Conservation (phyloP, 2,329 filamentous ascomycete species). For the Ampelomyces quisqualis region DNA sequence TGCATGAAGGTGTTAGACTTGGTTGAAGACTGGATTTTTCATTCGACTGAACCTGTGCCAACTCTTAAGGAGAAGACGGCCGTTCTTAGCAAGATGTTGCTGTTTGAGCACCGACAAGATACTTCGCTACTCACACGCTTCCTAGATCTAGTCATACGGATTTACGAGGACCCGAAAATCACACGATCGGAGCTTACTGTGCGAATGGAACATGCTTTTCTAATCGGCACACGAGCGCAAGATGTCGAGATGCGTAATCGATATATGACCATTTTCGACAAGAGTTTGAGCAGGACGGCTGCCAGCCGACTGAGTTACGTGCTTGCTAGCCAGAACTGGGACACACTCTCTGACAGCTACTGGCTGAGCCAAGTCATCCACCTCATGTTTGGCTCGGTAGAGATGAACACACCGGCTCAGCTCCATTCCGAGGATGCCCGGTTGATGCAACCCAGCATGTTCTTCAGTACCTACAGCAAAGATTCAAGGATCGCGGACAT, state of each 20-base stretch:
- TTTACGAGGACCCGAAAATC: constrained; percentile 97
- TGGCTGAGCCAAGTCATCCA: constrained; percentile 97
- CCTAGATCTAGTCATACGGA: constrained; percentile 90
- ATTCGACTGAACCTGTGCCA: constrained; percentile 90
- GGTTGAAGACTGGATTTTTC: constrained; percentile 95
- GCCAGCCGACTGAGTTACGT: constrained; percentile 88
- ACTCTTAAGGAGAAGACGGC: constrained; percentile 99
- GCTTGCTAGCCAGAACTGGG: constrained; percentile 92
- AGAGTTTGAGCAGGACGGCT: constrained; percentile 87
- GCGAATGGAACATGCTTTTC: constrained; percentile 94
- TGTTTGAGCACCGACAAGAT: constrained; percentile 84
- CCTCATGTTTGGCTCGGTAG: constrained; percentile 84
- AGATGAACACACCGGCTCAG: constrained; percentile 76
- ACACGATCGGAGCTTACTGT: constrained; percentile 94
- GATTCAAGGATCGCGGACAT: constrained; percentile 64
- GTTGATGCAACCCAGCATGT: constrained; percentile 68
- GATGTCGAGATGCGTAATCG: constrained; percentile 96
- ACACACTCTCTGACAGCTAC: constrained; percentile 89
- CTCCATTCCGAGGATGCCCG: constrained; percentile 84
- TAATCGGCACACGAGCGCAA: constrained; percentile 88
- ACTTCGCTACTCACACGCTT: constrained; percentile 87
- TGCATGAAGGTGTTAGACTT: constrained; percentile 92
- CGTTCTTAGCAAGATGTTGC: constrained; percentile 97
- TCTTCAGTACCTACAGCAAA: constrained; percentile 72
- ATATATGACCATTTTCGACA: constrained; percentile 95